Base-by-base conservation (phyloP, 2,329 filamentous ascomycete species). In the Hansfordia pulvinata region DNA sequence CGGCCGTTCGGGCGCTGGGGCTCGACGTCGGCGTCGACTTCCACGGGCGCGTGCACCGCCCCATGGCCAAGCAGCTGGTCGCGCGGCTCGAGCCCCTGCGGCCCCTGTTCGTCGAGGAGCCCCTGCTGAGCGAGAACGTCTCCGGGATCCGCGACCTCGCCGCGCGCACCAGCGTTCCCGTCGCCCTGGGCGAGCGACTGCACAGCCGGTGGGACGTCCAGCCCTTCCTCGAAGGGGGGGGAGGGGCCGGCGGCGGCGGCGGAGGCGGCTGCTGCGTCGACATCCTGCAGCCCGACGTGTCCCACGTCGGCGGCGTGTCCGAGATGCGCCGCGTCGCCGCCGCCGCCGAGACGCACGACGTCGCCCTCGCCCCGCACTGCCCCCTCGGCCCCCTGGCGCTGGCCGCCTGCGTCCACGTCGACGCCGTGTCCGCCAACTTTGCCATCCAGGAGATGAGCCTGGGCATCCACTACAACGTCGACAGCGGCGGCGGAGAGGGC, bases 381-480 rank as follows among this genome's bases (percentile, higher is more conserved):
- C 78, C 78, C 0, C 49, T 84, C 0, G 79, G 79, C 0, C 78
- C 79, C 0, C 76, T 85, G 26, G 76, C 79, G 0, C 54, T 84
- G 10, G 79, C 79, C 1, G 79, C 79, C 0, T 73, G 64, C 29
- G 58, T 83, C 20, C 78, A 84, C 35, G 66, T 84, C 2, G 73
- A 70, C 14, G 57, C 66, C 12, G 55, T 52, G 8, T 69, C 55
- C 12, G 62, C 62, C 12, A 84, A 77, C 46, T 83, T 78, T 43
- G 68, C 64, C 1, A 84, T 85, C 17, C 72, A 81, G 42, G 79
- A 85, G 48, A 84, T 84, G 80, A 76, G 72, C 28, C 42, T 84
- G 17, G 80, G 79, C 0, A 85, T 86, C 38, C 81, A 86, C 45
- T 86, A 85, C 43, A 86, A 86, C 38, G n/a, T n/a, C n/a, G n/a